Conservation (phyloP, 2,329 filamentous ascomycete species). For the Penicillium hordei region DNA sequence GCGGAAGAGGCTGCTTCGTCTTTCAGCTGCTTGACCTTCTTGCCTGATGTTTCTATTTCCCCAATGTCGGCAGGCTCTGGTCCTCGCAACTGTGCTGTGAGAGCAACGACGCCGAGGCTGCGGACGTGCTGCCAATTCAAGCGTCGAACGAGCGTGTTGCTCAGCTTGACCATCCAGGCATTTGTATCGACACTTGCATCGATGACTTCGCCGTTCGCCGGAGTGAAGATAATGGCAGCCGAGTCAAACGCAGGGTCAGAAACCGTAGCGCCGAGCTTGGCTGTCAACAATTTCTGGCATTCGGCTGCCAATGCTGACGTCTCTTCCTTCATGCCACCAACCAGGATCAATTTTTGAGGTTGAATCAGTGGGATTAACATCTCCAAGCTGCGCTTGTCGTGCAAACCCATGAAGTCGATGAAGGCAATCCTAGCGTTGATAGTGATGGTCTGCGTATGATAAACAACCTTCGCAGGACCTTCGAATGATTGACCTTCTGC, state of each 20-base stretch:
- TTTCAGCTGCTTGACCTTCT: slow-evolving; percentile 54
- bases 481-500: slow-evolving; percentile 49
- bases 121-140: slow-evolving; percentile 94
- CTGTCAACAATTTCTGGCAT: slow-evolving; percentile 66
- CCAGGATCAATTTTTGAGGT: slow-evolving; percentile 90
- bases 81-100: slow-evolving; percentile 71
- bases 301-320: slow-evolving; percentile 76
- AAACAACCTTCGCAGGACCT: slow-evolving; percentile 74
- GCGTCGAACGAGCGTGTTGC: slow-evolving; percentile 77
- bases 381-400: slow-evolving; percentile 89
- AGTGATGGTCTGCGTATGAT: slow-evolving; percentile 62
- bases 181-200: slow-evolving; percentile 97
- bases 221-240: slow-evolving; percentile 75
- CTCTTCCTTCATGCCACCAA: slow-evolving; percentile 76
- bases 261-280: slow-evolving; percentile 38
- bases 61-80: slow-evolving; percentile 39
- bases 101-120: slow-evolving; percentile 85
- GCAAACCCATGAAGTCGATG: slow-evolving; percentile 87
- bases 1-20: slow-evolving; percentile 42
- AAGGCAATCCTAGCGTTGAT: slow-evolving; percentile 77
- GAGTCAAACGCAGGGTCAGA: slow-evolving; percentile 44
- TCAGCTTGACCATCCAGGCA: slow-evolving; percentile 91
- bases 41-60: slow-evolving; percentile 43
- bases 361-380: slow-evolving; percentile 94
- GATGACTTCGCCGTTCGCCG: slow-evolving; percentile 68